Conservation (phyloP, 1,284 basidiomycete genomes). For the Xerocomus cyaneibrunnescens region DNA sequence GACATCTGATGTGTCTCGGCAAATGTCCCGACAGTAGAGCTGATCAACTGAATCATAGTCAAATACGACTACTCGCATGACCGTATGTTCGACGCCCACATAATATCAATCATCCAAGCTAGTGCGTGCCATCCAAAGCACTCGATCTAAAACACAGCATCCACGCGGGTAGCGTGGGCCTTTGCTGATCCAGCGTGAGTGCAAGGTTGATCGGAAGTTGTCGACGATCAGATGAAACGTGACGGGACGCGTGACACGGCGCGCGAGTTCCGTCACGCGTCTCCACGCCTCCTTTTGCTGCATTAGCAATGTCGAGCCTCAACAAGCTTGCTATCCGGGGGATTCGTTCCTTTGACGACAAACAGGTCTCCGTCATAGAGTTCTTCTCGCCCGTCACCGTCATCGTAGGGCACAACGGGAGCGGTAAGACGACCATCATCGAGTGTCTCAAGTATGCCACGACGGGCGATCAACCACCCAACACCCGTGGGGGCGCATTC, state of each 20-base stretch:
- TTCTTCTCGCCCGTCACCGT: conserved; percentile 98
- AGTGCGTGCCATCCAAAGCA: too few species aligned
- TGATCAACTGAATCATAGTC: too few species aligned
- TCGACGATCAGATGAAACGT: neutral
- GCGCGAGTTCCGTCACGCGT: neutral
- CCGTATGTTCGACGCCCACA: too few species aligned
- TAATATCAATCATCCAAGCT: too few species aligned
- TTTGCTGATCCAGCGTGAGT: too few species aligned
- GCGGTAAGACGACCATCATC: conserved; percentile 99
- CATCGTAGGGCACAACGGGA: conserved; percentile 98
- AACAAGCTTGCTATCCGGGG: conserved; percentile 88
- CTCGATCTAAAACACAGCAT: too few species aligned
- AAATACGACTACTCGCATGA: too few species aligned
- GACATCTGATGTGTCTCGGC: too few species aligned
- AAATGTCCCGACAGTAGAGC: too few species aligned
- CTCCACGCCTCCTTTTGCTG: neutral
- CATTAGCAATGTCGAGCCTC: conserved; percentile 81
- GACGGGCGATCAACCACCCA: conserved; percentile 96
- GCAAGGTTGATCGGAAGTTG: too few species aligned
- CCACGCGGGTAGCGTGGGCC: too few species aligned
- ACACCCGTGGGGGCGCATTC: conserved; percentile 97
- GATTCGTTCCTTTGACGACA: conserved; percentile 93
- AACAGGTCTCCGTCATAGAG: conserved; percentile 91
- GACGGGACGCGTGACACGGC: neutral
- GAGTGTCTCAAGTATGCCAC: conserved; percentile 99